Percentiles rank a stretch among this genome's conserved stretches.
Evolutionary conservation across 1,284 basidiomycete species (phyloP).

Genomic region (Heimioporus retisporus): DNA sequence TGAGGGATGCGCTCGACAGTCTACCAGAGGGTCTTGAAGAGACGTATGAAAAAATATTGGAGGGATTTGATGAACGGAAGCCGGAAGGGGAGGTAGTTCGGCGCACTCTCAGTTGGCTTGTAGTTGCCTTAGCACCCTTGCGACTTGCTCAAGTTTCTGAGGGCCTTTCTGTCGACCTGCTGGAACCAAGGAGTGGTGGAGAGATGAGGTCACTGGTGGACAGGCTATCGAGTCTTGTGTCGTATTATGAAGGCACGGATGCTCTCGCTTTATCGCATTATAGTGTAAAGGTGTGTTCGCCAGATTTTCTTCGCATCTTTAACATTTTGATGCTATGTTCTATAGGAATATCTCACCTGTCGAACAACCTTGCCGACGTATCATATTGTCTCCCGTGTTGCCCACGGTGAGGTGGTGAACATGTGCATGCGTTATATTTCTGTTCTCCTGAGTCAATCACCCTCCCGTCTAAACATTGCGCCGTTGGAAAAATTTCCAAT

Average conservation of each 20-base stretch:
- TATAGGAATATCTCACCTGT: not conserved
- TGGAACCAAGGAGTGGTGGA: not conserved
- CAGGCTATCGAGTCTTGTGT: conserved; percentile 10
- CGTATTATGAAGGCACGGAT: not conserved
- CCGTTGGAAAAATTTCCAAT: too few species aligned
- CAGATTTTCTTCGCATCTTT: not conserved
- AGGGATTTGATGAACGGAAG: conserved; percentile 6
- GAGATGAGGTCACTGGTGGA: not conserved
- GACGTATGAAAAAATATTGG: conserved; percentile 7
- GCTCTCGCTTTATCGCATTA: too few species aligned
- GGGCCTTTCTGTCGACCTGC: not conserved
- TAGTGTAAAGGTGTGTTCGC: not conserved
- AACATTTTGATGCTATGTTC: not conserved
- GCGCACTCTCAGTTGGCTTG: conserved; percentile 3
- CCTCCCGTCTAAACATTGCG: too few species aligned
- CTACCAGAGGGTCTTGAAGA: not conserved
- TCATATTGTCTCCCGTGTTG: not conserved
- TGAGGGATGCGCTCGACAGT: not conserved
- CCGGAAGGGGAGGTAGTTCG: conserved; percentile 4
- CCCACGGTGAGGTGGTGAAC: not conserved
- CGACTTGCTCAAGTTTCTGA: conserved; percentile 1
- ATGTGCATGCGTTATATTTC: too few species aligned
- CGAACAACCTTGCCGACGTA: not conserved
- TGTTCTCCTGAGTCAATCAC: too few species aligned
- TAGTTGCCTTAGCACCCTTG: conserved; percentile 6